Evolutionary conservation across 306 rosid species (phyloP).

Genomic region (Lathyrus aphaca): DNA sequence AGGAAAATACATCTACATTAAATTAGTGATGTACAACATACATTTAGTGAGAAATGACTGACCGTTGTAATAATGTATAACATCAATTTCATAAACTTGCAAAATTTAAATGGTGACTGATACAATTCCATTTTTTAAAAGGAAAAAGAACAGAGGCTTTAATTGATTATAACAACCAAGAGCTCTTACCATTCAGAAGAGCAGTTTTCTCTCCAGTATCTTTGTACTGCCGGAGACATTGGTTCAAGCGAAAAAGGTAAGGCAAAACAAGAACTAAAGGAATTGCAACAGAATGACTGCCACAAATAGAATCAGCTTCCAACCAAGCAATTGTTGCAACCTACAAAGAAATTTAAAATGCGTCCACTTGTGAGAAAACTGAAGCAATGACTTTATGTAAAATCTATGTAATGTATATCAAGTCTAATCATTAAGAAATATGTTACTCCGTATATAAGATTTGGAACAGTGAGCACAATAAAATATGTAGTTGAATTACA

Average conservation of each 20-base stretch:
- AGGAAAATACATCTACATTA: constrained; percentile 3
- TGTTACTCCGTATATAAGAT: constrained; percentile 1
- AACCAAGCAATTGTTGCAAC: constrained; percentile 99
- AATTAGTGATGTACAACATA: neutral
- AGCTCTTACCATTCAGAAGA: constrained; percentile 82
- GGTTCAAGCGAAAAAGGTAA: constrained; percentile 91
- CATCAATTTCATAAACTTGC: constrained; percentile 17
- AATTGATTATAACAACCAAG: constrained; percentile 10
- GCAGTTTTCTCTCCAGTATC: constrained; percentile 82
- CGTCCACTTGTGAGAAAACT: constrained; percentile 34
- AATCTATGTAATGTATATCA: constrained; percentile 23
- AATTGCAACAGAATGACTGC: constrained; percentile 66
- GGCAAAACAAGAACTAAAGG: constrained; percentile 95
- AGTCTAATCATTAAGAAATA: constrained; percentile 7
- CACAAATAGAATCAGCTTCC: constrained; percentile 98
- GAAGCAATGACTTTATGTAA: constrained; percentile 33
- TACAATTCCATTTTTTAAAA: constrained; percentile 16
- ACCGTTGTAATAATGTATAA: neutral
- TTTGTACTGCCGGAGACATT: constrained; percentile 95
- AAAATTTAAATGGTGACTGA: constrained; percentile 2
- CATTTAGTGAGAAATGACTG: neutral
- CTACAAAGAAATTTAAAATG: constrained; percentile 49
- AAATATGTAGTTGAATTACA: constrained; percentile 18
- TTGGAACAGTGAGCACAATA: neutral
- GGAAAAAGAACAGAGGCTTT: neutral